Percentiles rank a stretch among this genome's conserved stretches.
Conservation (phyloP, 2,329 filamentous ascomycete species). For the Xylaria polymorpha region DNA sequence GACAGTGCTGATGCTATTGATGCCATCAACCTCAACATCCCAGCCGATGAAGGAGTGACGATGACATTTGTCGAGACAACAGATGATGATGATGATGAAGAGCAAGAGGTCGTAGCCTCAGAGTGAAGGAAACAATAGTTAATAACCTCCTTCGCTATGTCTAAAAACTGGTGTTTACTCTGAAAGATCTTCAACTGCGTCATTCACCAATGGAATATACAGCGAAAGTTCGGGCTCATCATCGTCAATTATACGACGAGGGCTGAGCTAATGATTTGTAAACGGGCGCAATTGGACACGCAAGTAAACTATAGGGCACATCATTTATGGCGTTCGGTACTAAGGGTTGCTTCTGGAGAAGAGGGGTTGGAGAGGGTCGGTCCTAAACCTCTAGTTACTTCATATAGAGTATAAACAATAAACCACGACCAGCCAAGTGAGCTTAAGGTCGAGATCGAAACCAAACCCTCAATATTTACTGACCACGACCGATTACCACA, state of each 20-base stretch:
- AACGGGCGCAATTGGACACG: conserved; percentile 5
- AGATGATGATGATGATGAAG: conserved; percentile 43
- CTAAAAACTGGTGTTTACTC: background rate
- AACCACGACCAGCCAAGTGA: conserved; percentile 7
- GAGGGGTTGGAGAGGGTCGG: background rate
- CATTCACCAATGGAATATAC: background rate
- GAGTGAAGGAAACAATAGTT: conserved; percentile 31
- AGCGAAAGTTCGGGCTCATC: background rate
- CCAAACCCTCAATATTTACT: background rate
- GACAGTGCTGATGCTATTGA: conserved; percentile 51
- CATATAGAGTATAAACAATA: conserved; percentile 30
- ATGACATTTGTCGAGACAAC: conserved; percentile 60
- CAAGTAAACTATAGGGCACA: conserved; percentile 2
- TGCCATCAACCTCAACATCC: conserved; percentile 59
- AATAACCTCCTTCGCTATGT: background rate
- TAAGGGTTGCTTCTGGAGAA: conserved; percentile 31
- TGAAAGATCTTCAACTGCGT: background rate
- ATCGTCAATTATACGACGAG: conserved; percentile 15
- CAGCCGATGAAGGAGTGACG: conserved; percentile 57
- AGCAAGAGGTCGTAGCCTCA: conserved; percentile 41
- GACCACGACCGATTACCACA: background rate
- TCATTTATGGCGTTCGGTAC: conserved; percentile 30
- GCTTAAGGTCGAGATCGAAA: conserved; percentile 22
- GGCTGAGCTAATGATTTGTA: background rate
- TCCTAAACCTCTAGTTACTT: conserved; percentile 11